Percentiles rank a stretch among this genome's conserved stretches.
These are phyloP conservation scores for Mycena haematopus DNA, from an alignment of 768 basidiomycete species.

Conservation along the genomic window DNA sequence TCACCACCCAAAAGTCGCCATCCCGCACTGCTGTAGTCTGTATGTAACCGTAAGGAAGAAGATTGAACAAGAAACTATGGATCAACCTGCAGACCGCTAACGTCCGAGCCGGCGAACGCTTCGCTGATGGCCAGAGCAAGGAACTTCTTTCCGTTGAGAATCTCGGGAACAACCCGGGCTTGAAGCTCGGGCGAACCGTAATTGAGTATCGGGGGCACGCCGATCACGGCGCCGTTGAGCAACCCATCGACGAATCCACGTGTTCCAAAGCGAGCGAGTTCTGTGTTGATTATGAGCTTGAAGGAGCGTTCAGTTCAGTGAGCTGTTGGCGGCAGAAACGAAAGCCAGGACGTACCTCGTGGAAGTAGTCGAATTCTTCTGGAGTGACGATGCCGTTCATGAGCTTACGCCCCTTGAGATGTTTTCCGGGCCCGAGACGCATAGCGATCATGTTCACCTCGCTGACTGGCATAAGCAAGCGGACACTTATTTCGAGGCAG, in stretches of 20 bases:
- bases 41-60: neutral
- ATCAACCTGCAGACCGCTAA: constrained; percentile 67
- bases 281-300: constrained; percentile 80
- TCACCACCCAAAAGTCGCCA: constrained; percentile 87
- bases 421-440: constrained; percentile 91
- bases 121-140: constrained; percentile 92
- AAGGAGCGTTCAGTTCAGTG: neutral
- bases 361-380: constrained; percentile 94
- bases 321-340: neutral
- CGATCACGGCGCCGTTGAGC: constrained; percentile 82
- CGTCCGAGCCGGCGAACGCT: constrained; percentile 91
- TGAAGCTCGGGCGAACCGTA: constrained; percentile 81
- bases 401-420: constrained; percentile 77
- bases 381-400: constrained; percentile 79
- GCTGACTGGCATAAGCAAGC: constrained; percentile 44
- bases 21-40: constrained; percentile 82
- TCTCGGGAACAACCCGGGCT: constrained; percentile 72
- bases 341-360: constrained; percentile 61
- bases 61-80: too few relatives aligned
- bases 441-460: constrained; percentile 83
- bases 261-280: constrained; percentile 82
- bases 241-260: constrained; percentile 90
- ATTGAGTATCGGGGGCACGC: constrained; percentile 89
- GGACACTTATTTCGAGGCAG: neutral
- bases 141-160: constrained; percentile 80